Conservation (phyloP, 2,329 filamentous ascomycete species). For the Botrytis galanthina region DNA sequence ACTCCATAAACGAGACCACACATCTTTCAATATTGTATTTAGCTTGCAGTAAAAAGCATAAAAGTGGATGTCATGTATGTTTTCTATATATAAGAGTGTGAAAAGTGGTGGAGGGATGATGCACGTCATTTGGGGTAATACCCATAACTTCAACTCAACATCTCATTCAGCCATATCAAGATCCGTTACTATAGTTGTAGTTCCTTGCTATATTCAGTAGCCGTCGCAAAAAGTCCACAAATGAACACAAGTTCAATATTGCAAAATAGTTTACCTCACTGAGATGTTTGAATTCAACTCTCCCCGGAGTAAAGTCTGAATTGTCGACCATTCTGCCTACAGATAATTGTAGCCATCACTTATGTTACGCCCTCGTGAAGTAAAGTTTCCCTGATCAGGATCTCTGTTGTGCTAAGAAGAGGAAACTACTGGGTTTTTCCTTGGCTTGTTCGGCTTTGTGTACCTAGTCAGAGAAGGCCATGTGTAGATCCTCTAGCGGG, state of each 20-base stretch:
- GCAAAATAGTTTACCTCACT: neutral
- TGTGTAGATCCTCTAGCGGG: neutral
- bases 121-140: neutral
- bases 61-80: neutral
- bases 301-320: accelerated
- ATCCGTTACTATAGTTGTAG: too few species aligned
- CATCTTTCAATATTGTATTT: neutral
- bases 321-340: neutral
- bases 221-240: neutral
- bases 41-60: neutral
- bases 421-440: neutral
- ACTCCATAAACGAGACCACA: neutral
- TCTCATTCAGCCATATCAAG: neutral
- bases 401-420: neutral
- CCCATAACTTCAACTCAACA: neutral
- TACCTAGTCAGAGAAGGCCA: neutral
- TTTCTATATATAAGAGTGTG: neutral
- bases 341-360: neutral
- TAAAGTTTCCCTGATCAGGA: neutral
- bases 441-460: neutral
- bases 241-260: neutral
- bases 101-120: neutral
- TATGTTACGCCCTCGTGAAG: neutral
- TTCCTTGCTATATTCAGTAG: too few species aligned
- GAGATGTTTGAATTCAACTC: neutral